Evolutionary conservation across 495 filamentous ascomycete species (phyloP), one percentile per base, ranked within the genome.

Genomic region (Tuber brumale): DNA sequence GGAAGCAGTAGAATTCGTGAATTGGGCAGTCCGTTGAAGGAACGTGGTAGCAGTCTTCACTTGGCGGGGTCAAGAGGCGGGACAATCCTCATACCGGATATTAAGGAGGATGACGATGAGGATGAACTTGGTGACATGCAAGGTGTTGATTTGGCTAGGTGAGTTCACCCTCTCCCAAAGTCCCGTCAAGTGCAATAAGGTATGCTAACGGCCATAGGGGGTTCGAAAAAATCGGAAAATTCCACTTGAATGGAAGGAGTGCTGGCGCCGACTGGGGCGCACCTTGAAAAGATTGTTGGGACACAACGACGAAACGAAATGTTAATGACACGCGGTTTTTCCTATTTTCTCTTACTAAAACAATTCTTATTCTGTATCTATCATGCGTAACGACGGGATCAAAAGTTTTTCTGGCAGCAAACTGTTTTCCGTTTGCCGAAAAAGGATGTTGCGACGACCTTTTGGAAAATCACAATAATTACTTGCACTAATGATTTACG

Each of bases 131-230:
- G 89, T 12, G 87, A 88, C 78, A 87, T 88, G 73, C 87, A 85
- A 31, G 88, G 88, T 7, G 90, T 91, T 78, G 91, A 93, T 82
- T 84, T 92, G 61, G 87, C 90, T 70, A 90, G 89, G 89, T 91
- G 83, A 80, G 88, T 84, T 41, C 69, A 9, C 12, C 23, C 46
- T 37, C 27, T 19, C 8, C 48, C 75, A 72, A 8, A 21, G 45
- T 19, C 16, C 45, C 16, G 2, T 46, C 12, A 18, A 19, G 14
- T 46, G 45, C 3, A 46, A 46, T 18, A 19, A 46, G 2, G 45
- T 19, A 46, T 46, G 18, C 45, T 46, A 46, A 19, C 14, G 6
- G 45, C 16, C 1, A 75, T 57, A 69, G 80, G 75, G 81, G 6
- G n/a, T 82, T 82, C 39, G 74, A 82, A 73, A 83, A 83, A 66